Conservation (phyloP, 805 yeast species). For the Ogataea paradorogensis region DNA sequence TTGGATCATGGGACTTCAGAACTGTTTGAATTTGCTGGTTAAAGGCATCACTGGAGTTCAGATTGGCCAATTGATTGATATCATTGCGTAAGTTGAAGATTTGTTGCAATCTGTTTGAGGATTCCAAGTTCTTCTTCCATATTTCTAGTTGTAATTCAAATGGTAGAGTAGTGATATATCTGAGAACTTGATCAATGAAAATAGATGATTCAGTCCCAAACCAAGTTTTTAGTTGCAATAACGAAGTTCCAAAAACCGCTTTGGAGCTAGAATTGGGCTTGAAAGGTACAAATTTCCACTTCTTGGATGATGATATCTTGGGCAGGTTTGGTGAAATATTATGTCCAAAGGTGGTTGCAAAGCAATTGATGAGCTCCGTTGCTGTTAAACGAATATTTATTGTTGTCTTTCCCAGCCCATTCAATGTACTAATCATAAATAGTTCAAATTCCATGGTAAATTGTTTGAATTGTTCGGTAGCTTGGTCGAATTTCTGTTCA, state of each 20-base stretch:
- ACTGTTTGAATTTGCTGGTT: constrained; percentile 1
- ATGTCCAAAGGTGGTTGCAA: neutral
- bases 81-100: constrained; percentile 11
- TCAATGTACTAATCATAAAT: constrained; percentile 12
- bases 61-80: constrained; percentile 12
- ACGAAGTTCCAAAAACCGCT: neutral
- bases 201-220: neutral
- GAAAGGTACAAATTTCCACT: neutral
- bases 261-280: neutral
- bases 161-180: constrained; percentile 1
- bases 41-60: neutral
- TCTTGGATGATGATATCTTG: neutral
- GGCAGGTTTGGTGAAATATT: too few species aligned
- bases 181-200: neutral
- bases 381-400: constrained; percentile 10
- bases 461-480: neutral
- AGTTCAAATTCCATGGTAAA: constrained; percentile 12
- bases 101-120: constrained; percentile 11
- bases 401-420: constrained; percentile 10
- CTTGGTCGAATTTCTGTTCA: neutral
- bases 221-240: neutral
- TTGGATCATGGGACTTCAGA: constrained; percentile 4
- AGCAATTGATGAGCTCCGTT: constrained; percentile 9
- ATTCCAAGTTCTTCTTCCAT: constrained; percentile 14
- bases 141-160: constrained; percentile 9